These are phyloP conservation scores for Phytophthora kernoviae DNA, from an alignment of 352 stramenopile genomes.

Conservation along the genomic window DNA sequence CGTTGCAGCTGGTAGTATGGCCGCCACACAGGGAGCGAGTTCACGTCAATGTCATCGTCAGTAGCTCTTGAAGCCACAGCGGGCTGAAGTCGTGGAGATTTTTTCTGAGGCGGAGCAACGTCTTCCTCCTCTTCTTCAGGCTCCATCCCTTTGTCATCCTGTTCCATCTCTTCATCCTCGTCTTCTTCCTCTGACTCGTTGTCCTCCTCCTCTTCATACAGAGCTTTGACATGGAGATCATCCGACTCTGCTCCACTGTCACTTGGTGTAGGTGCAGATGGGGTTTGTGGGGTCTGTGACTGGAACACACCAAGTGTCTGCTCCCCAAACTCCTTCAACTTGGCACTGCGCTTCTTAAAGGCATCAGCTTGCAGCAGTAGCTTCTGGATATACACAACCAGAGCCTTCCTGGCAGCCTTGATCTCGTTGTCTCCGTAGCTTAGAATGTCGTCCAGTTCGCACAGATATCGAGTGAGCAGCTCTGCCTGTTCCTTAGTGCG, in stretches of 20 bases:
- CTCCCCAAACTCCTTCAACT: constrained; percentile 55
- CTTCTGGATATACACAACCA: constrained; percentile 56
- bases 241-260: constrained; percentile 28
- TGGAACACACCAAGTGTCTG: constrained; percentile 23
- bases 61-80: not conserved
- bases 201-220: constrained; percentile 32
- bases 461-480: constrained; percentile 59
- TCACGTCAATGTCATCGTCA: constrained; percentile 21
- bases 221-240: constrained; percentile 30
- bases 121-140: constrained; percentile 14
- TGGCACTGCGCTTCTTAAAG: constrained; percentile 44
- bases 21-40: constrained; percentile 51
- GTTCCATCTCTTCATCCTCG: constrained; percentile 22
- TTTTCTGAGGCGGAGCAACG: constrained; percentile 10
- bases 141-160: constrained; percentile 22
- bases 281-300: constrained; percentile 1
- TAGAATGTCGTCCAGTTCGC: constrained; percentile 65
- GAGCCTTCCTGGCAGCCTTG: constrained; percentile 55
- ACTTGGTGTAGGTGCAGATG: not conserved
- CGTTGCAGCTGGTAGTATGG: constrained; percentile 70
- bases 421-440: constrained; percentile 59
- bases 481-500: constrained; percentile 61
- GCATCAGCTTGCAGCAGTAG: constrained; percentile 48
- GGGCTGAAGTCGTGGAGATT: constrained; percentile 2
- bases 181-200: constrained; percentile 23